Percentiles rank a stretch among this genome's conserved stretches.
These are phyloP conservation scores for Coffea canephora DNA, from an alignment of 257 asterid species.

Conservation along the genomic window DNA sequence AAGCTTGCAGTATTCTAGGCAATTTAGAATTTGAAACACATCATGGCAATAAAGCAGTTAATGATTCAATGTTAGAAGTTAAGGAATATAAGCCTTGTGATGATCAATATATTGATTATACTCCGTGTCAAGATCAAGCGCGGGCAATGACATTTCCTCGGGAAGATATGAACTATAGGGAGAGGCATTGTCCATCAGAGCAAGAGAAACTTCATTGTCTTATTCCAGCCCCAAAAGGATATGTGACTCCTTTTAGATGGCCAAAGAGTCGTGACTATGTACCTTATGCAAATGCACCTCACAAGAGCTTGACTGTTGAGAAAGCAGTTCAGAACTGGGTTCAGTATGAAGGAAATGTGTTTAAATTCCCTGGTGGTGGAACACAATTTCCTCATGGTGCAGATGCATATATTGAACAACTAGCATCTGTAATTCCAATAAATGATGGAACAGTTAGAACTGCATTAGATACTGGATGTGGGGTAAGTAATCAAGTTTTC, in stretches of 20 bases:
- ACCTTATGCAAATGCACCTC: conserved; percentile 96
- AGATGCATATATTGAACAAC: conserved; percentile 92
- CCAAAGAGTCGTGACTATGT: conserved; percentile 97
- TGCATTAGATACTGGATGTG: conserved; percentile 95
- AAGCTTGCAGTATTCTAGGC: conserved; percentile 62
- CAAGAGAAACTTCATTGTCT: conserved; percentile 83
- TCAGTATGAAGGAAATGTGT: conserved; percentile 91
- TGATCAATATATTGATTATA: conserved; percentile 72
- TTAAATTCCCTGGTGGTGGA: conserved; percentile 96
- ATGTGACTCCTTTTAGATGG: conserved; percentile 92
- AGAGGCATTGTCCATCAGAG: conserved; percentile 92
- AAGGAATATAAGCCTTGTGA: conserved; percentile 58
- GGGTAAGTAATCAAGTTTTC: conserved; percentile 53
- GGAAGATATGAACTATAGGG: conserved; percentile 89
- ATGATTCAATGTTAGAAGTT: conserved; percentile 46
- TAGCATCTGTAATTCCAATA: conserved; percentile 87
- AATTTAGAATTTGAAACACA: conserved; percentile 81
- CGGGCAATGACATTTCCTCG: conserved; percentile 96
- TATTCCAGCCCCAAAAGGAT: conserved; percentile 93
- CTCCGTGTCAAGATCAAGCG: conserved; percentile 93
- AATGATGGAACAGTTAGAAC: conserved; percentile 82
- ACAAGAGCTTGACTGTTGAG: conserved; percentile 94
- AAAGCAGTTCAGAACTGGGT: conserved; percentile 98
- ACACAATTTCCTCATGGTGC: conserved; percentile 99
- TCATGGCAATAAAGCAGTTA: conserved; percentile 71